These are phyloP conservation scores for Cladosporium sp. DNA, from an alignment of 2,329 filamentous ascomycete genomes.

Conservation along the genomic window DNA sequence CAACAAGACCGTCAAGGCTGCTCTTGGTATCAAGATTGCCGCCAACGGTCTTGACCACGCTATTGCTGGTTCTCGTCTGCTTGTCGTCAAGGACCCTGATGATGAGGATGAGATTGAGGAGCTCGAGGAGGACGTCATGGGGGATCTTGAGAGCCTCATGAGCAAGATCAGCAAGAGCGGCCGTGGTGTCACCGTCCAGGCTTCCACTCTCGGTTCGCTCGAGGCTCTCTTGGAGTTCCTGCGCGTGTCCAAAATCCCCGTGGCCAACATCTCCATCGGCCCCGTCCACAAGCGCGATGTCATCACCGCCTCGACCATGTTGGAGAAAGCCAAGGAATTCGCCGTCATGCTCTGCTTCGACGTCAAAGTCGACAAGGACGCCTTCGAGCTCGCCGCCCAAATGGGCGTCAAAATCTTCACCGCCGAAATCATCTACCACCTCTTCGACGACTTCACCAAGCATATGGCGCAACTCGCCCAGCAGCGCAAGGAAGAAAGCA, in stretches of 20 bases:
- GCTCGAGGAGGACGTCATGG: conserved; percentile 92
- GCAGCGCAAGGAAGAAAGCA: conserved; percentile 93
- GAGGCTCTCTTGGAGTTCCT: conserved; percentile 96
- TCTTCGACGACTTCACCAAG: conserved; percentile 94
- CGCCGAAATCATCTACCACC: conserved; percentile 97
- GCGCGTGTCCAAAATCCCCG: conserved; percentile 91
- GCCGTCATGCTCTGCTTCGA: conserved; percentile 99
- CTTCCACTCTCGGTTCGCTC: conserved; percentile 92
- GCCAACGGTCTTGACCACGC: conserved; percentile 92
- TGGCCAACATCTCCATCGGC: conserved; percentile 94
- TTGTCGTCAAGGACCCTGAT: conserved; percentile 91
- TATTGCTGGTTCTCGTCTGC: conserved; percentile 89
- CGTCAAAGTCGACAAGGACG: conserved; percentile 98
- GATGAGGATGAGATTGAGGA: conserved; percentile 74
- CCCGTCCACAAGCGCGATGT: conserved; percentile 98
- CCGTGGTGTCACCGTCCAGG: conserved; percentile 93
- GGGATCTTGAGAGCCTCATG: conserved; percentile 85
- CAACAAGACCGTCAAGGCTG: conserved; percentile 98
- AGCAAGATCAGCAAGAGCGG: conserved; percentile 87
- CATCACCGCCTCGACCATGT: conserved; percentile 87
- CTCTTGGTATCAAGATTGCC: conserved; percentile 97
- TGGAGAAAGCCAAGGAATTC: conserved; percentile 90
- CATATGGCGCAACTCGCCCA: conserved; percentile 85
- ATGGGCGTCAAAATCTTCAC: conserved; percentile 97
- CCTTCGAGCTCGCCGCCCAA: conserved; percentile 82